Conservation (phyloP, 202 grass and related monocot species). For the Digitaria exilis region DNA sequence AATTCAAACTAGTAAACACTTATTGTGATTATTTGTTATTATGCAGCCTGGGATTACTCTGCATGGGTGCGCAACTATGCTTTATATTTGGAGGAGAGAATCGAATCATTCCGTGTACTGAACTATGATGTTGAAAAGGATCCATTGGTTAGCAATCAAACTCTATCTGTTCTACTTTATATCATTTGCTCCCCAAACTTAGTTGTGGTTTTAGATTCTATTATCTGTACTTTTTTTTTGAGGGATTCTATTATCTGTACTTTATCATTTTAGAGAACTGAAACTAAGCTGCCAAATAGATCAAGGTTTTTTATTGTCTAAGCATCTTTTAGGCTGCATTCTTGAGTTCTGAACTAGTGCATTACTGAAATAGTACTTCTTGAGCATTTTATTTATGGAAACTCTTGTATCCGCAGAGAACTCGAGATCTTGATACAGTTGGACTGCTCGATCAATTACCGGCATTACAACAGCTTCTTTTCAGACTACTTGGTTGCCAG, state of each 20-base stretch:
- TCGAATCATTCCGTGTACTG: conserved; percentile 79
- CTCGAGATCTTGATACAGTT: conserved; percentile 61
- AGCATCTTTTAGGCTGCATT: not conserved
- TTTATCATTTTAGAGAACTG: not conserved
- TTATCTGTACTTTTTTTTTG: no score
- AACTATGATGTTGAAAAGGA: conserved; percentile 83
- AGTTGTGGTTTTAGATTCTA: not conserved
- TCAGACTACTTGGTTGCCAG: conserved; percentile 81
- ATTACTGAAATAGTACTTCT: not conserved
- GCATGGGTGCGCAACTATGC: conserved; percentile 90
- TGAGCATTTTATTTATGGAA: conserved; percentile 22
- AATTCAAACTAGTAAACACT: conserved; percentile 18
- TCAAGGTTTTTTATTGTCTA: not conserved
- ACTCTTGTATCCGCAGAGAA: conserved; percentile 53
- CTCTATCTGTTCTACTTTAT: not conserved
- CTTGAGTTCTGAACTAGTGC: not conserved
- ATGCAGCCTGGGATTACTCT: conserved; percentile 95
- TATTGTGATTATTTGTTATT: conserved; percentile 30
- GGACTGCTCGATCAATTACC: conserved; percentile 83
- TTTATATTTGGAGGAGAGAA: conserved; percentile 89
- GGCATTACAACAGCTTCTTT: conserved; percentile 73
- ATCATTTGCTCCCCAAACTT: not conserved
- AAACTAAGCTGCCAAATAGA: not conserved
- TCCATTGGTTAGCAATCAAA: conserved; percentile 55
- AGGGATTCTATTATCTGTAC: not conserved